A percentile compares a stretch with the other conserved stretches of the same genome.
phyloP scores from a whole-genome alignment of 2,329 filamentous ascomycete species.

The Xylariaceae sp. region DNA sequence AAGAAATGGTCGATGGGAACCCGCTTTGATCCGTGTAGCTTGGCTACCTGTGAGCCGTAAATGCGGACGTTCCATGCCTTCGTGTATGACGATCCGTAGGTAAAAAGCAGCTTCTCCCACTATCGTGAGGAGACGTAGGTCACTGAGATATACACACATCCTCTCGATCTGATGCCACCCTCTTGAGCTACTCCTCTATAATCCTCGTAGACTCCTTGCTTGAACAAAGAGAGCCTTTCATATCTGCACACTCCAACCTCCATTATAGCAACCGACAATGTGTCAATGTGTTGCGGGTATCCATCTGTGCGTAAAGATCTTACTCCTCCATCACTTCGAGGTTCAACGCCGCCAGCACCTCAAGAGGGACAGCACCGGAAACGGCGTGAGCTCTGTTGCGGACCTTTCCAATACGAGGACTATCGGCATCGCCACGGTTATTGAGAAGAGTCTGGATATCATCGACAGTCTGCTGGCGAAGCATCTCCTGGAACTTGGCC shows the following conservation, averaged over 20 bases:
- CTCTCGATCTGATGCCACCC: too few relatives aligned
- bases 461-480: constrained; percentile 37
- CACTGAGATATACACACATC: too few relatives aligned
- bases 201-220: not conserved
- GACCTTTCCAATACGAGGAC: constrained; percentile 16
- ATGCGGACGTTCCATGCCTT: too few relatives aligned
- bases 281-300: not conserved
- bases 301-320: not conserved
- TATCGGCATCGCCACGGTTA: constrained; percentile 43
- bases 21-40: too few relatives aligned
- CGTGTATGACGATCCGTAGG: too few relatives aligned
- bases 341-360: constrained; percentile 8
- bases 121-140: too few relatives aligned
- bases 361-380: constrained; percentile 16
- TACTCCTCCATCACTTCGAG: constrained; percentile 12
- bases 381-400: constrained; percentile 17
- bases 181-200: too few relatives aligned
- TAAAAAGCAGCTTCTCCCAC: too few relatives aligned
- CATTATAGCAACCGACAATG: not conserved
- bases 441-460: constrained; percentile 48
- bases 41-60: too few relatives aligned
- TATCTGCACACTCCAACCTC: not conserved
- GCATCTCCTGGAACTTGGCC: constrained; percentile 33
- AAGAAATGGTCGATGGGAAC: too few relatives aligned
- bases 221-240: not conserved